Evolutionary conservation across 768 basidiomycete species (phyloP).

Genomic region (Panaeolus cyanescens): DNA sequence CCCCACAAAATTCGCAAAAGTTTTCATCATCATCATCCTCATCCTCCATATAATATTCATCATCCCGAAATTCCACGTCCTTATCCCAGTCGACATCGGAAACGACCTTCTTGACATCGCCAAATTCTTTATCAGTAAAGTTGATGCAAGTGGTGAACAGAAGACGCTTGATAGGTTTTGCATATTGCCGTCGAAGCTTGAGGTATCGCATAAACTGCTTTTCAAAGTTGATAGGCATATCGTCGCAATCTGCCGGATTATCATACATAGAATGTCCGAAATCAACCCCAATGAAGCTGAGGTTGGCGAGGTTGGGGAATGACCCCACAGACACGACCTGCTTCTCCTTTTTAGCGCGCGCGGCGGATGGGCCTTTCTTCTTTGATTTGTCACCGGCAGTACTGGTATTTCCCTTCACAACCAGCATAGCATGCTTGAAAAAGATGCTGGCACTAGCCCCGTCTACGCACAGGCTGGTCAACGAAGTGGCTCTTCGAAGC

Average conservation of each 20-base stretch:
- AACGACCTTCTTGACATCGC: not conserved
- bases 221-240: not conserved
- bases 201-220: not conserved
- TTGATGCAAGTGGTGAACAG: not conserved
- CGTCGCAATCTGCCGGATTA: too few relatives aligned
- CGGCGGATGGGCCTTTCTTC: not conserved
- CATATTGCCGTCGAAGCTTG: not conserved
- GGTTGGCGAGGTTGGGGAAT: not conserved
- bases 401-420: too few relatives aligned
- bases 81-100: not conserved
- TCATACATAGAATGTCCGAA: not conserved
- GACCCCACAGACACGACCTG: not conserved
- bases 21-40: not conserved
- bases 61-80: not conserved
- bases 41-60: too few relatives aligned
- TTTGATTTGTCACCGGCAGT: not conserved
- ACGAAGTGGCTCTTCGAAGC: too few relatives aligned
- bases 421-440: not conserved
- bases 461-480: not conserved
- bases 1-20: not conserved
- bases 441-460: not conserved
- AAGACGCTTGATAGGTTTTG: not conserved
- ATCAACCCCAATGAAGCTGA: not conserved
- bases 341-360: not conserved
- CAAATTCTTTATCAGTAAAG: not conserved